Base-by-base conservation (phyloP, 2,329 filamentous ascomycete genomes). In the Drechmeria coniospora region DNA sequence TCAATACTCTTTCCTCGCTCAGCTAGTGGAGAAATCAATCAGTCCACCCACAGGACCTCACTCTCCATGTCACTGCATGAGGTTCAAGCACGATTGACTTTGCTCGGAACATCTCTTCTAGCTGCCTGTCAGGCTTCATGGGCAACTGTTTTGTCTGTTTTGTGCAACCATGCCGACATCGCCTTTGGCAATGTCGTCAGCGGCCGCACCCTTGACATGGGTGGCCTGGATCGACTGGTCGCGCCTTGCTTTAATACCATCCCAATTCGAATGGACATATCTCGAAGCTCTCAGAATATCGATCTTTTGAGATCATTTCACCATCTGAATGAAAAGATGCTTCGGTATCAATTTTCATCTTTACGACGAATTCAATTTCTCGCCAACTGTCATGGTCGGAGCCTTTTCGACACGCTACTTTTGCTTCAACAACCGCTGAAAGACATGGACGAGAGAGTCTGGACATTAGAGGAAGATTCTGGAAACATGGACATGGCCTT, bases 161-260 rank as follows among this genome's bases (percentile, higher is more conserved):
- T 71, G 3, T 61, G 74, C 2, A 47, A 59, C 1, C 55, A 57
- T 5, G 46, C 56, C 0, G 84, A 93, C 42, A 42, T 93, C 5
- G 90, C 81, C 47, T 93, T 94, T 43, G 86, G 87, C 1, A 90
- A 82, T 40, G 76, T 94, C 3, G 66, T 87, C 31, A 86, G 73
- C 43, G 84, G 86, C 2, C 72, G 86, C 6, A 76, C 74, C 1
- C 46, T 81, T 8, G 54, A 69, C 0, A 49, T 86, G 3, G 64
- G 77, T 5, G 68, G 65, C 0, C 58, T 87, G 8, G 74, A 86
- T 21, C 59, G 63, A 4, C 65, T 93, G 5, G 68, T 92, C n/a
- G 83, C 81, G 0, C 86, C 86, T 0, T 92, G 83, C 47, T 93
- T 94, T 60, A 94, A 93, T 45, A 92, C 86, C 0, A 53, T 93